Evolutionary conservation across 306 rosid genomes (phyloP).

Genomic region (Vigna nakashimae): DNA sequence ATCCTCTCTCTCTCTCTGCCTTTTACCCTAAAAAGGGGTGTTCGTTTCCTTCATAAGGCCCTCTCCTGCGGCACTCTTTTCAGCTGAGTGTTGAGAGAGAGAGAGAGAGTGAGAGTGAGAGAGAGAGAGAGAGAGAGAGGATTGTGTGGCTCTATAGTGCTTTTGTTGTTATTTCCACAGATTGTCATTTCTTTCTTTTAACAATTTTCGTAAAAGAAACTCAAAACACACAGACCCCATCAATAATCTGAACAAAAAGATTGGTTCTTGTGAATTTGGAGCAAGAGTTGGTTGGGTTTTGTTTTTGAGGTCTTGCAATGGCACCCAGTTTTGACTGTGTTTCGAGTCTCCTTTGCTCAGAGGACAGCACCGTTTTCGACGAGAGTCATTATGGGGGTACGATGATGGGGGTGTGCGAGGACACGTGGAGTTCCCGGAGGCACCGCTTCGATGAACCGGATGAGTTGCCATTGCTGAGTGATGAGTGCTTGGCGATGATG

Average conservation of each 20-base stretch:
- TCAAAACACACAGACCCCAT: slow-evolving; percentile 23
- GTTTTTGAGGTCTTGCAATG: slow-evolving; percentile 54
- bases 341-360: slow-evolving; percentile 85
- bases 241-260: slow-evolving; percentile 36
- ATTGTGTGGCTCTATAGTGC: slow-evolving; percentile 21
- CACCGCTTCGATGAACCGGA: slow-evolving; percentile 38
- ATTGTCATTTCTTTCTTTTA: slow-evolving; percentile 36
- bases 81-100: slow-evolving; percentile 48
- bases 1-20: slow-evolving; percentile 40
- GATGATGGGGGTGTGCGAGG: slow-evolving; percentile 47
- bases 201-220: slow-evolving; percentile 29
- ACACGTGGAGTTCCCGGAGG: slow-evolving; percentile 46
- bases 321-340: slow-evolving; percentile 89
- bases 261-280: slow-evolving; percentile 25
- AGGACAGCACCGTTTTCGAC: slow-evolving; percentile 67
- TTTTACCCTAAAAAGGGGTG: slow-evolving; percentile 71
- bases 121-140: slow-evolving; percentile 32
- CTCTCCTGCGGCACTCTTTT: slow-evolving; percentile 58
- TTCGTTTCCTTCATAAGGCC: slow-evolving; percentile 74
- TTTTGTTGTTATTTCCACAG: slow-evolving; percentile 46
- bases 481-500: slow-evolving; percentile 71
- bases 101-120: not conserved
- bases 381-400: slow-evolving; percentile 55
- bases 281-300: not conserved
- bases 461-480: slow-evolving; percentile 72